These are phyloP conservation scores for Amaranthus tricolor DNA, from an alignment of 179 eudicot genomes.

Conservation along the genomic window DNA sequence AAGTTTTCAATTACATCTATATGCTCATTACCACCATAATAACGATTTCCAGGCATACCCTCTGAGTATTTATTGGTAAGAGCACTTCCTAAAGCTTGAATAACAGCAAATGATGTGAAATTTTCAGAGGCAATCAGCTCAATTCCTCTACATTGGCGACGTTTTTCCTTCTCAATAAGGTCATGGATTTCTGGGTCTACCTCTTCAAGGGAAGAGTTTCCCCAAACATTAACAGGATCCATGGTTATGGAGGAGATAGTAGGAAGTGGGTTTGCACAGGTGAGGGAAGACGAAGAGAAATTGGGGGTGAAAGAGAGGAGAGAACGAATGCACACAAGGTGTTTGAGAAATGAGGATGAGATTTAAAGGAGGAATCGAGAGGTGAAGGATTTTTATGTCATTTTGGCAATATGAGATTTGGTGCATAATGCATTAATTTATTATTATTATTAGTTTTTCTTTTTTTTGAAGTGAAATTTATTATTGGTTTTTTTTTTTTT, in stretches of 20 bases:
- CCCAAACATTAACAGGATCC: conserved; percentile 80
- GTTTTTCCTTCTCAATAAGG: conserved; percentile 83
- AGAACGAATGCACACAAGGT: conserved; percentile 26
- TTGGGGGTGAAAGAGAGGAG: neutral
- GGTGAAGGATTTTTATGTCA: conserved; percentile 15
- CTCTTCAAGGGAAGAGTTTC: conserved; percentile 55
- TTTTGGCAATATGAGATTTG: conserved; percentile 11
- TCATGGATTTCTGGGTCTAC: conserved; percentile 82
- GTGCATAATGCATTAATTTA: neutral
- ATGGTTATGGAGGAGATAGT: conserved; percentile 16
- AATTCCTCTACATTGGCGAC: conserved; percentile 73
- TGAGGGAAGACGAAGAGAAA: conserved; percentile 2
- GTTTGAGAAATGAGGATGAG: conserved; percentile 32
- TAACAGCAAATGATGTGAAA: conserved; percentile 92
- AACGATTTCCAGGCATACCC: conserved; percentile 88
- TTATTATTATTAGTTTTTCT: too few relatives aligned
- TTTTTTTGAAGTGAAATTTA: neutral
- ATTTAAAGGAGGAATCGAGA: conserved; percentile 17
- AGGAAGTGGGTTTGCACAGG: conserved; percentile 12
- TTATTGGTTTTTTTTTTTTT: too few relatives aligned
- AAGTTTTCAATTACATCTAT: conserved; percentile 83
- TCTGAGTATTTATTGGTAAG: conserved; percentile 93
- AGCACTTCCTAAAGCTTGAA: conserved; percentile 74
- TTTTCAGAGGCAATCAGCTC: conserved; percentile 96
- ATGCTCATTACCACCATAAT: conserved; percentile 87